These are phyloP conservation scores for Penicillium occitanis DNA, from an alignment of 2,329 filamentous ascomycete species.

Conservation along the genomic window DNA sequence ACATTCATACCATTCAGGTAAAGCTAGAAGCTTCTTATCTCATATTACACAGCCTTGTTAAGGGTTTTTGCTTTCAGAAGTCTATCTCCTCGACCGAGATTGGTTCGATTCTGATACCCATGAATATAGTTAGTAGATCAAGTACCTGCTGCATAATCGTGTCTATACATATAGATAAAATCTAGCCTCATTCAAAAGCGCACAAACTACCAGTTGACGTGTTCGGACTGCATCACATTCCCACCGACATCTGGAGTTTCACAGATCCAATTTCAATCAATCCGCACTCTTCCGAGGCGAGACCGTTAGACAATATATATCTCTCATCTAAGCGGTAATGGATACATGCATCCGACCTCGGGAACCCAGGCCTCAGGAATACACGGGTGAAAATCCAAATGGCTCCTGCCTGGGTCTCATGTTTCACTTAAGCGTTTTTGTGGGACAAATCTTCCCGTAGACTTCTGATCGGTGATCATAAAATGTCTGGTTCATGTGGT, in stretches of 20 bases:
- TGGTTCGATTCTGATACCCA: background rate
- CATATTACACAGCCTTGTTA: background rate
- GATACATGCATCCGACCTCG: background rate
- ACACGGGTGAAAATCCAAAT: background rate
- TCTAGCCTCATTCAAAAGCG: background rate
- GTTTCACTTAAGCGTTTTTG: background rate
- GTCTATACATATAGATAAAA: background rate
- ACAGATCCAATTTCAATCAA: background rate
- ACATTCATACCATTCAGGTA: background rate
- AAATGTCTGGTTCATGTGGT: background rate
- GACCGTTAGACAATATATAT: background rate
- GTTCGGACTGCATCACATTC: background rate
- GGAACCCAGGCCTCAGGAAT: background rate
- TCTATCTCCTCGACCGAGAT: background rate
- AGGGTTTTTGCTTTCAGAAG: background rate
- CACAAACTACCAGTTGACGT: background rate
- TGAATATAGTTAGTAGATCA: background rate
- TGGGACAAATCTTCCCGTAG: background rate
- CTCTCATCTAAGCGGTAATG: background rate
- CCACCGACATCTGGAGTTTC: background rate
- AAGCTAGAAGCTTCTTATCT: background rate
- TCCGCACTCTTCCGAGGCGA: background rate
- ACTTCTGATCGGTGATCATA: background rate
- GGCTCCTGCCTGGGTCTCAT: background rate
- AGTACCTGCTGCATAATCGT: background rate